phyloP scores from a whole-genome alignment of 2,329 filamentous ascomycete species.

The Zasmidium cellare region DNA sequence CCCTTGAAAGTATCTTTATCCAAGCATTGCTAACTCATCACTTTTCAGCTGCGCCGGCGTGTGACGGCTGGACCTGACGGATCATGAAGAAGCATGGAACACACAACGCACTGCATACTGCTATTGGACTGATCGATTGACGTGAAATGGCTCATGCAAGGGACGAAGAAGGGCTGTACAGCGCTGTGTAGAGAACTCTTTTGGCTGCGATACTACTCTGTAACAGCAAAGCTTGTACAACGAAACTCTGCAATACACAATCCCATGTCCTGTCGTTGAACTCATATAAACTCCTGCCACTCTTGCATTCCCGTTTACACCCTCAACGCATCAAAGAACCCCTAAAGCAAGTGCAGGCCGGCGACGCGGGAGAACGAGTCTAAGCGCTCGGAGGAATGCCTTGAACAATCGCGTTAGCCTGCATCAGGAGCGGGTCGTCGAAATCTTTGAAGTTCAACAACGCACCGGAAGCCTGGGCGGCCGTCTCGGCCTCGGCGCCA shows the following conservation, averaged over 20 bases:
- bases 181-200: neutral
- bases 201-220: neutral
- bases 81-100: neutral
- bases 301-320: neutral
- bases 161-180: neutral
- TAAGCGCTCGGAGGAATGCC: constrained; percentile 22
- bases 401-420: constrained; percentile 22
- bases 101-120: neutral
- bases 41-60: constrained; percentile 18
- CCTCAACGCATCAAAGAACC: neutral
- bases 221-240: neutral
- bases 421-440: constrained; percentile 19
- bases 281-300: neutral
- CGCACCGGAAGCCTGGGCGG: constrained; percentile 37
- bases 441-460: constrained; percentile 14
- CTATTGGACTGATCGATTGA: neutral
- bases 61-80: constrained; percentile 9
- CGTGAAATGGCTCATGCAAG: neutral
- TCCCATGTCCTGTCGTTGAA: neutral
- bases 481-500: constrained; percentile 28
- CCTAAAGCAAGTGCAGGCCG: neutral
- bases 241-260: neutral
- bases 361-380: neutral
- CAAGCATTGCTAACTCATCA: constrained; percentile 4
- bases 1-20: constrained; percentile 6